Percentiles rank a stretch among this genome's conserved stretches.
Evolutionary conservation across 176 grass and related monocot genomes (phyloP).

Genomic region (sorghum (Sorghum bicolor)): Sorghum_bicolor_NCBIv3 NC_012874.2:36871001-36871500

Average conservation of each 20-base stretch:
- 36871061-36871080: not conserved
- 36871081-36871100: not conserved
- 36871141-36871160: constrained; percentile 9
- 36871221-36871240: not conserved
- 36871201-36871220: not conserved
- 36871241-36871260: not conserved
- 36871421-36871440: constrained; percentile 84
- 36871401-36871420: constrained; percentile 80
- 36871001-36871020: not conserved
- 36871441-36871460: constrained; percentile 65
- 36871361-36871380: constrained; percentile 76
- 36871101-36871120: not conserved
- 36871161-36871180: not conserved
- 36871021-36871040: constrained; percentile 1
- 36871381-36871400: constrained; percentile 91
- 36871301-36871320: not conserved
- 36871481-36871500: constrained; percentile 54
- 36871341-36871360: constrained; percentile 86
- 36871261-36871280: not conserved
- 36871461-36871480: constrained; percentile 54
- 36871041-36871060: constrained; percentile 4
- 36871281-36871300: not conserved
- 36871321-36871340: not conserved
- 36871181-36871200: not conserved
- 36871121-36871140: not conserved